Evolutionary conservation across 495 filamentous ascomycete genomes (phyloP).

Genomic region (Hypoxylon subgilvum): DNA sequence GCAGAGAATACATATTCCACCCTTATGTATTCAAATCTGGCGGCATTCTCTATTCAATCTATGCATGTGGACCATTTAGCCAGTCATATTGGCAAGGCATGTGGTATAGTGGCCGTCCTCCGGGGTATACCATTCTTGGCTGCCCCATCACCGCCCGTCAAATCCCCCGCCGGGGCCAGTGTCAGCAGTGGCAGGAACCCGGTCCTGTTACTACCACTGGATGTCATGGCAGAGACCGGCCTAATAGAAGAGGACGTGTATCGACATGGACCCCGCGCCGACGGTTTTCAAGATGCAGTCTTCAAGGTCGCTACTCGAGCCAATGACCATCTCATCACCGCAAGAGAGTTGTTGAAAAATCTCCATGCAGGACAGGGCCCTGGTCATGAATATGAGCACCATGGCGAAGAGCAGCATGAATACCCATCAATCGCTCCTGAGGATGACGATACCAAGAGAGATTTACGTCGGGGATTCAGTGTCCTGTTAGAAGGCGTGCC

Average conservation of each 20-base stretch:
- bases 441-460: conserved; percentile 43
- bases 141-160: conserved; percentile 68
- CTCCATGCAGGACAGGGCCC: conserved; percentile 72
- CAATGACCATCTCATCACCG: conserved; percentile 94
- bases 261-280: conserved; percentile 74
- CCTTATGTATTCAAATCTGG: conserved; percentile 87
- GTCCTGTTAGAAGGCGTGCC: conserved; percentile 81
- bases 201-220: conserved; percentile 73
- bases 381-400: conserved; percentile 86
- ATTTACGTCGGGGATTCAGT: conserved; percentile 73
- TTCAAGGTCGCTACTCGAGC: conserved; percentile 91
- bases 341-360: conserved; percentile 85
- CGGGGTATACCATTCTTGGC: conserved; percentile 84
- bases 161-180: conserved; percentile 45
- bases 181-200: conserved; percentile 48
- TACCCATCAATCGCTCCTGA: conserved; percentile 52
- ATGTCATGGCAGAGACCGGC: conserved; percentile 81
- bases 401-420: conserved; percentile 75
- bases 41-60: conserved; percentile 73
- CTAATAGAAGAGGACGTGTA: conserved; percentile 89
- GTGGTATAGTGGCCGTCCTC: conserved; percentile 82
- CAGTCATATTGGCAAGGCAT: conserved; percentile 91
- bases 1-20: conserved; percentile 93
- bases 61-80: conserved; percentile 91
- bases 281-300: conserved; percentile 83